These are phyloP conservation scores for Kuraishia hungarica DNA, from an alignment of 805 yeast species.

Conservation along the genomic window DNA sequence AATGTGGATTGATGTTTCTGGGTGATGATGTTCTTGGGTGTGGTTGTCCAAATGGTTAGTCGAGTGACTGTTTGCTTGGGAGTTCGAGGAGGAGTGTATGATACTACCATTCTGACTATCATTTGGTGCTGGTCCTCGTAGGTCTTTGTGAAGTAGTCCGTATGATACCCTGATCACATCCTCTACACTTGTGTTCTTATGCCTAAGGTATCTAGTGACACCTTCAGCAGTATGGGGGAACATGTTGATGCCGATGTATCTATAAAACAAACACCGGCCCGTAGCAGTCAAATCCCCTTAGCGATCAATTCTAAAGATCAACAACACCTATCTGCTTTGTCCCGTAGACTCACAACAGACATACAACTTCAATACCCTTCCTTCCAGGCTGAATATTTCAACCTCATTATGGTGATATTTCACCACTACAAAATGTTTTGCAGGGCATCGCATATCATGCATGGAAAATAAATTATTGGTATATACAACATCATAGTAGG, in stretches of 20 bases:
- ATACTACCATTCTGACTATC: background rate
- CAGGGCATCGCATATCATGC: background rate
- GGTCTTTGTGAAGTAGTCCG: background rate
- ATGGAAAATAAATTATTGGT: background rate
- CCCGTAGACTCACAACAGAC: too few relatives aligned
- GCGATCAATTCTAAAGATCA: too few relatives aligned
- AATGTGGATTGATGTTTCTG: too few relatives aligned
- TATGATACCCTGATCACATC: constrained; percentile 13
- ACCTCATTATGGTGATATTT: background rate
- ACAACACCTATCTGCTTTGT: too few relatives aligned
- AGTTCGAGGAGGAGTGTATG: too few relatives aligned
- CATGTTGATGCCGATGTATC: background rate
- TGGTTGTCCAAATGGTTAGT: background rate
- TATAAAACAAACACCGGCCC: too few relatives aligned
- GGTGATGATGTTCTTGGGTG: background rate
- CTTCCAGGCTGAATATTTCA: background rate
- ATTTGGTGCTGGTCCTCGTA: too few relatives aligned
- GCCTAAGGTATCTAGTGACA: constrained; percentile 49
- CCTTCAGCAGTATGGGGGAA: constrained; percentile 30
- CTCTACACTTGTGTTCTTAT: constrained; percentile 34
- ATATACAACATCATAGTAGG: background rate
- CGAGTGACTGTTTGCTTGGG: background rate
- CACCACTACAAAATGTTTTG: background rate
- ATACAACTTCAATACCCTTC: too few relatives aligned
- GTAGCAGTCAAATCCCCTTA: too few relatives aligned